phyloP scores from a whole-genome alignment of 2,329 filamentous ascomycete species.

The Aspergillus novofumigatus region DNA sequence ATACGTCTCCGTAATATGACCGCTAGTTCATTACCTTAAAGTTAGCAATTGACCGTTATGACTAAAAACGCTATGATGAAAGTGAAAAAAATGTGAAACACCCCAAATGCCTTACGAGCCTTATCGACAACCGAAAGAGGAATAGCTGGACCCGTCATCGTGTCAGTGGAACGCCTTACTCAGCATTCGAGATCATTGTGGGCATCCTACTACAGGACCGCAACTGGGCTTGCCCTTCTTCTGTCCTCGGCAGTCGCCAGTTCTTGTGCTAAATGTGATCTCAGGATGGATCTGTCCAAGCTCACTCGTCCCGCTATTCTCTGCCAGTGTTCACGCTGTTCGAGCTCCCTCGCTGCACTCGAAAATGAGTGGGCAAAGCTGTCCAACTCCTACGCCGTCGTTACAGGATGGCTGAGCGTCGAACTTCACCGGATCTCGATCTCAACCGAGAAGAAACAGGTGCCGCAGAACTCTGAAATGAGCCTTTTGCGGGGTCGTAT shows the following conservation, averaged over 20 bases:
- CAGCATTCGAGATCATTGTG: conserved; percentile 23
- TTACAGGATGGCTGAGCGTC: conserved; percentile 35
- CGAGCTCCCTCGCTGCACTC: conserved; percentile 38
- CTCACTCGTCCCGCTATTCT: conserved; percentile 36
- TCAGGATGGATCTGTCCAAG: conserved; percentile 33
- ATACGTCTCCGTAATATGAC: no score
- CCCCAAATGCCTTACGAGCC: conserved; percentile 5
- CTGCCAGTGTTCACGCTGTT: conserved; percentile 35
- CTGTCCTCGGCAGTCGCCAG: conserved; percentile 3
- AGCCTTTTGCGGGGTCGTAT: conserved; percentile 32
- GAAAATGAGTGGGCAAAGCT: conserved; percentile 40
- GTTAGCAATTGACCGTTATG: no score
- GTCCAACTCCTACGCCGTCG: conserved; percentile 35
- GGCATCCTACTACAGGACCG: conserved; percentile 9
- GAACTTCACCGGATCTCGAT: conserved; percentile 35
- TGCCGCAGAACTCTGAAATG: conserved; percentile 35
- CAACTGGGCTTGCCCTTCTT: conserved; percentile 12
- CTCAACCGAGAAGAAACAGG: conserved; percentile 33
- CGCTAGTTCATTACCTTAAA: no score
- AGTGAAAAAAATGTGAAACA: conserved; percentile 4
- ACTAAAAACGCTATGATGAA: conserved; percentile 4
- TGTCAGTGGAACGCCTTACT: conserved; percentile 24
- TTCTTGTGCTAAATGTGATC: conserved; percentile 3
- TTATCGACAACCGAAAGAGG: conserved; percentile 20
- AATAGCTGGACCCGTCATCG: conserved; percentile 15